Evolutionary conservation across 768 basidiomycete species (phyloP), one percentile per base, ranked within the genome.

Genomic region (Tulasnella sp.): DNA sequence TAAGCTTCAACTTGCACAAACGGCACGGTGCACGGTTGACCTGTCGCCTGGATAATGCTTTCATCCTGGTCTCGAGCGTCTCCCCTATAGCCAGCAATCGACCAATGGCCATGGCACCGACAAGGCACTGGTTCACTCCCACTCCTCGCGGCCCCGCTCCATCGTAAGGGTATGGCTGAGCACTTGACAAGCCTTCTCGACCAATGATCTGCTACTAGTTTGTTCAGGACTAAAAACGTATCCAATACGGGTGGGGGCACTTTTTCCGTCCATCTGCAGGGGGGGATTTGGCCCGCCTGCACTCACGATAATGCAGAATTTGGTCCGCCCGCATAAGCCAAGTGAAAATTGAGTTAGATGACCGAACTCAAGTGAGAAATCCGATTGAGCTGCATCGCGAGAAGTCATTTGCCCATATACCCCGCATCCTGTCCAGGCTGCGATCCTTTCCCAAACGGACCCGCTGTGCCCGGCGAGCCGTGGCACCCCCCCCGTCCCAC

Each of bases 331-430:
- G 55, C 26, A 2, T 2, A 18, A 35, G 26, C 29, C 61, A 67
- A 29, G 61, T 23, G 61, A 67, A 67, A 67, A 35, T 4, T 4
- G 32, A 67, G 32, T 67, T 67, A 29, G 61, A 35, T 67, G 61
- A 67, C 61, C 61, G 61, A 67, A 20, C 61, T 67, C 61, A 67
- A 67, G 61, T 67, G 61, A 67, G 61, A 67, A 67, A 67, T 67
- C 61, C 61, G 61, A 67, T 67, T 67, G 61, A 67, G 61, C 61
- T 67, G 32, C 61, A 29, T 35, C 15, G 61, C 26, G 61, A 61
- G 29, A 35, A 67, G 61, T 67, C 29, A 26, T 29, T 67, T 35
- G 35, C 35, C n/a, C 35, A 35, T 13, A 67, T 67, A 26, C 61
- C 61, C 61, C 61, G 61, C 61, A 67, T 18, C 29, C 32, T 29